Base-by-base conservation (phyloP, 192 early-diverging fungal species). In the Dispira simplex region DNA sequence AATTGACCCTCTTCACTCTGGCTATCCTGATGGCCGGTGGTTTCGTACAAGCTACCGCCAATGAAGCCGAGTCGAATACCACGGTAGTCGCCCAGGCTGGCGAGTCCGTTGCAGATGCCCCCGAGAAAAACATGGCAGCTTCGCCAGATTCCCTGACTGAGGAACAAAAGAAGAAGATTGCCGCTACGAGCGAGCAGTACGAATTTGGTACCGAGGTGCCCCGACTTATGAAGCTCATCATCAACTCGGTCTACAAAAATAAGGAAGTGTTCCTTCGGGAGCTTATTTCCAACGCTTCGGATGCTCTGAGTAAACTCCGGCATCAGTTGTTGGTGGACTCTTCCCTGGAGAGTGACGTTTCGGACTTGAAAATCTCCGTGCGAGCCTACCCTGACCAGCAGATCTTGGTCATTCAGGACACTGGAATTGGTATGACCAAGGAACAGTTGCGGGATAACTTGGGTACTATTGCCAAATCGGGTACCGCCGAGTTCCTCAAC, bases 381-480 rank as follows among this genome's bases (percentile, higher is more conserved):
- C 70, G 79, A 11, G 75, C 89, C 25, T 82, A 98, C 75, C 73
- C 79, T 64, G 84, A 84, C 13, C 65, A 76, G 44, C 85, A 88
- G 44, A 79, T 87, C 14, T 73, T 99, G 47, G 84, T 84, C 8
- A 93, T 99, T 60, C 78, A 77, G 43, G 97, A 99, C 70, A 85
- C 93, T 16, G 97, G 97, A 66, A 82, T 99, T 52, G 97, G 97
- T 51, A 98, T 98, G 97, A 93, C 86, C 57, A 82, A 84, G 46
- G 77, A 89, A 44, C 86, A 95, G 58, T 80, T 98, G 26, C 84
- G 86, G 64, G 82, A 88, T 44, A 96, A 96, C 73, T 77, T 99
- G 11, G 97, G 97, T 46, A 98, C 95, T 8, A 94, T 99, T 76
- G 97, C 97, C 39, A 95, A 95, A 73, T 97, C 93, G 5, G 97